Conservation (phyloP, 495 filamentous ascomycete genomes). For the Aeminium ludgeri region DNA sequence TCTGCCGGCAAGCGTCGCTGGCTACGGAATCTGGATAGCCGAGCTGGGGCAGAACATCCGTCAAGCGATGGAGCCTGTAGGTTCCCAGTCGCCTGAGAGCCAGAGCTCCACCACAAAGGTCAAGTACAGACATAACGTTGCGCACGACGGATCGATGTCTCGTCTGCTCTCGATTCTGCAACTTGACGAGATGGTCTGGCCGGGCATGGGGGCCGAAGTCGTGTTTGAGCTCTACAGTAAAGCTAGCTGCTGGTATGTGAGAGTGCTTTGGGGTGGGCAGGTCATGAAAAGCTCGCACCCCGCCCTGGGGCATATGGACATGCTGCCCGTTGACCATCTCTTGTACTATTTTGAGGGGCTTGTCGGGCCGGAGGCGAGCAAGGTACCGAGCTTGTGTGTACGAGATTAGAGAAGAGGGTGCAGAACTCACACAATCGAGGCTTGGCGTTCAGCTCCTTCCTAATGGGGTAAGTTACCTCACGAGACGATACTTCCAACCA, state of each 20-base stretch:
- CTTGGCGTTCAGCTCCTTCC: no score
- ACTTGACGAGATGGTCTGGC: constrained; percentile 53
- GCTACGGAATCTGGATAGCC: constrained; percentile 46
- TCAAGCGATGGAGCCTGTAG: constrained; percentile 13
- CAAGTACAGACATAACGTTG: constrained; percentile 49
- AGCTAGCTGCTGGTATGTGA: constrained; percentile 11
- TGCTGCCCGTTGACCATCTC: constrained; percentile 41
- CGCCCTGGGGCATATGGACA: constrained; percentile 39
- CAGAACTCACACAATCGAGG: no score
- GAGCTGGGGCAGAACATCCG: constrained; percentile 45
- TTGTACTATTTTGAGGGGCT: constrained; percentile 48
- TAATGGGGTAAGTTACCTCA: no score
- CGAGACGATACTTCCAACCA: no score
- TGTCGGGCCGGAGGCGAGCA: constrained; percentile 34
- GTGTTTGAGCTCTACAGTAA: constrained; percentile 46
- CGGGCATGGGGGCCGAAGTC: constrained; percentile 53
- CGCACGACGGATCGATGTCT: constrained; percentile 50
- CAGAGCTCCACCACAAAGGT: background rate
- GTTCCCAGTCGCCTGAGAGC: background rate
- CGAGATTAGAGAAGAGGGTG: no score
- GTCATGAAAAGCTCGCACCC: constrained; percentile 43
- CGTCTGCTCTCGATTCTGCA: constrained; percentile 47
- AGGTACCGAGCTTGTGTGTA: constrained; percentile 22
- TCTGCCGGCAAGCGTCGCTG: constrained; percentile 35
- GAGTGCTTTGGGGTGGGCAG: constrained; percentile 47